Percentiles rank a stretch among this genome's conserved stretches.
phyloP scores from a whole-genome alignment of 495 filamentous ascomycete genomes.

The Penicillium steckii region DNA sequence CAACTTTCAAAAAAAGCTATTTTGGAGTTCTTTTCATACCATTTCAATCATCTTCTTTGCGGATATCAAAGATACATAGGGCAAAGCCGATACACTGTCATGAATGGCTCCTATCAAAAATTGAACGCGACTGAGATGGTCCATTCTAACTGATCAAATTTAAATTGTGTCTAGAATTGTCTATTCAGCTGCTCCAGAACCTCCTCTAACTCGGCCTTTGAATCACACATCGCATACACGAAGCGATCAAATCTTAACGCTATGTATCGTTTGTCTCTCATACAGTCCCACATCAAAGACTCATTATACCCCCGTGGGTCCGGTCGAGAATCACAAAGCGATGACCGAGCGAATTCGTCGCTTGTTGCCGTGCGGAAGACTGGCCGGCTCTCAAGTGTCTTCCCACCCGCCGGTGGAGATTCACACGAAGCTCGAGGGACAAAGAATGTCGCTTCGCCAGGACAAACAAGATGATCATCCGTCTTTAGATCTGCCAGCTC shows the following conservation, averaged over 20 bases:
- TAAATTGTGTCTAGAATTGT: neutral
- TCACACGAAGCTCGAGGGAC: neutral
- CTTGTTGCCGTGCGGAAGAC: conserved; percentile 19
- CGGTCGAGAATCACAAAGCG: conserved; percentile 22
- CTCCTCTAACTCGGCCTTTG: conserved; percentile 3
- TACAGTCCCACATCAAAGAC: conserved; percentile 10
- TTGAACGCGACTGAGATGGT: no score
- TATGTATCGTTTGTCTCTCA: conserved; percentile 12
- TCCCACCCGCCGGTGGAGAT: conserved; percentile 6
- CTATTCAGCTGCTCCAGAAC: neutral
- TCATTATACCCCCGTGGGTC: conserved; percentile 20
- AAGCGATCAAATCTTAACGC: conserved; percentile 27
- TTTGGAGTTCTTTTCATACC: no score
- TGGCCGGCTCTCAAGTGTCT: neutral
- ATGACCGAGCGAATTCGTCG: conserved; percentile 22
- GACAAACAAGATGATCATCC: neutral
- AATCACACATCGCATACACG: conserved; percentile 25
- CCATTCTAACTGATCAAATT: neutral
- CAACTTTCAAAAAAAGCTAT: no score
- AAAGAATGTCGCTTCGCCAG: conserved; percentile 6
- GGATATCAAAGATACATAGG: no score
- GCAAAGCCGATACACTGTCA: no score
- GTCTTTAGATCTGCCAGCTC: neutral
- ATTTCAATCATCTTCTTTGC: no score
- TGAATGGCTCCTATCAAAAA: no score